Conservation (phyloP, 345 rosid genomes). For the Pugionium dolabratum region DNA sequence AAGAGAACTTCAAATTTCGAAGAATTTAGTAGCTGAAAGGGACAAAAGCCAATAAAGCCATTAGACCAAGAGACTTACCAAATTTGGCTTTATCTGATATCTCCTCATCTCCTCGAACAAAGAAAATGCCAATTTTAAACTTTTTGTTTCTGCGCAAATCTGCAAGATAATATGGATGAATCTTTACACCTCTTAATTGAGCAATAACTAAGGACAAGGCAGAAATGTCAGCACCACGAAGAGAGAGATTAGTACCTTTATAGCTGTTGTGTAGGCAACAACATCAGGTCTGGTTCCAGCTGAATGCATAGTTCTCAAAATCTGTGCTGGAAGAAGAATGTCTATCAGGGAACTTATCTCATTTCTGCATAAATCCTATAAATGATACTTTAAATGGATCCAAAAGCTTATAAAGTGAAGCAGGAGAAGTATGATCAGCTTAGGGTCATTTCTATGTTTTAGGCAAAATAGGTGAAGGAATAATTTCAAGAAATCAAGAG, state of each 20-base stretch:
- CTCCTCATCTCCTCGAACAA: conserved; percentile 84
- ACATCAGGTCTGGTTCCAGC: conserved; percentile 83
- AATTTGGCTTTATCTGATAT: conserved; percentile 68
- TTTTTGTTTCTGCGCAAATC: conserved; percentile 70
- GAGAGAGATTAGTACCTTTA: conserved; percentile 59
- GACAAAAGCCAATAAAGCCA: conserved; percentile 15
- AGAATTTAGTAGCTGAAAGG: conserved; percentile 5
- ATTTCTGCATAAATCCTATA: not conserved
- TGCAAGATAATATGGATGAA: conserved; percentile 36
- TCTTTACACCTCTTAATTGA: conserved; percentile 32
- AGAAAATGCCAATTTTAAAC: conserved; percentile 69
- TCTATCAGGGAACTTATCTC: conserved; percentile 36
- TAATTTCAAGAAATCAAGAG: not conserved
- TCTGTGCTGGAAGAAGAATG: conserved; percentile 57
- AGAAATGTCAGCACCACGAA: conserved; percentile 19
- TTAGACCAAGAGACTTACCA: conserved; percentile 50
- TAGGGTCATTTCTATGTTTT: not conserved
- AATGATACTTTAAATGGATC: not conserved
- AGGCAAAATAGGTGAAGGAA: conserved; percentile 10
- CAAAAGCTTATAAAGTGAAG: conserved; percentile 20
- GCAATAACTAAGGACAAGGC: conserved; percentile 4
- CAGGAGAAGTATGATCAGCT: conserved; percentile 15
- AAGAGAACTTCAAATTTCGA: conserved; percentile 10
- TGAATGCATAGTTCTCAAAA: conserved; percentile 68
- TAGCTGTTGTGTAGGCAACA: conserved; percentile 85